These are phyloP conservation scores for Flaveria brownii DNA, from an alignment of 129 eudicot species.

Conservation along the genomic window DNA sequence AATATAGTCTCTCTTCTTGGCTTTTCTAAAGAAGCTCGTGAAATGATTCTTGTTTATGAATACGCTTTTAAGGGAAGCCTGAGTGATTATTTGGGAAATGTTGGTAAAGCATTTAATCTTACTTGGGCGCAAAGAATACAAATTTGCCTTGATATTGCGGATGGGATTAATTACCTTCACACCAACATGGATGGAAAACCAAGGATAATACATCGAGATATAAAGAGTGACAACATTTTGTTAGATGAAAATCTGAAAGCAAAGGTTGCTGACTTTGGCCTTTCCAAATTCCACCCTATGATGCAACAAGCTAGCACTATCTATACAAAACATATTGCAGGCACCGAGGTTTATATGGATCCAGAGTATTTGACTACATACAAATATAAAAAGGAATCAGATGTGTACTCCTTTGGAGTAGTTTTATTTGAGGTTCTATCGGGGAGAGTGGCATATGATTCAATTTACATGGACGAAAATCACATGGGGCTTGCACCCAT, in stretches of 20 bases:
- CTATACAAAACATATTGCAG: not conserved
- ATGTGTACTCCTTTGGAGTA: conserved; percentile 14
- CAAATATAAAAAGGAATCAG: conserved; percentile 10
- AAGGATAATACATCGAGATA: conserved; percentile 13
- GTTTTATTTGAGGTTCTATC: conserved; percentile 8
- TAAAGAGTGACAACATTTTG: conserved; percentile 11
- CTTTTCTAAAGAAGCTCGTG: not conserved
- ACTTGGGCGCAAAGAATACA: conserved; percentile 8
- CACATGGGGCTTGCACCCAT: conserved; percentile 11
- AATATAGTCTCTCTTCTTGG: conserved; percentile 1
- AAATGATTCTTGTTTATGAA: conserved; percentile 5
- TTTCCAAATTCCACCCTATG: conserved; percentile 6
- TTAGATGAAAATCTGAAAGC: conserved; percentile 4
- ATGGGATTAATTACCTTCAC: conserved; percentile 15
- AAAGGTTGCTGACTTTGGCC: conserved; percentile 6
- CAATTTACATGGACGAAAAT: not conserved
- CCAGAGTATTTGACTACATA: not conserved
- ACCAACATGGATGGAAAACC: not conserved
- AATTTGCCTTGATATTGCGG: conserved; percentile 1
- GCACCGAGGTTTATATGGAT: not conserved
- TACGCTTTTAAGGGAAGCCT: conserved; percentile 2
- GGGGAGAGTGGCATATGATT: conserved; percentile 10
- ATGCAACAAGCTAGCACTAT: not conserved
- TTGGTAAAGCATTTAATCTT: not conserved
- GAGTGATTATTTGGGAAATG: not conserved